These are phyloP conservation scores for Discostella stelligeroides DNA, from an alignment of 108 stramenopile genomes.

Conservation along the genomic window DNA sequence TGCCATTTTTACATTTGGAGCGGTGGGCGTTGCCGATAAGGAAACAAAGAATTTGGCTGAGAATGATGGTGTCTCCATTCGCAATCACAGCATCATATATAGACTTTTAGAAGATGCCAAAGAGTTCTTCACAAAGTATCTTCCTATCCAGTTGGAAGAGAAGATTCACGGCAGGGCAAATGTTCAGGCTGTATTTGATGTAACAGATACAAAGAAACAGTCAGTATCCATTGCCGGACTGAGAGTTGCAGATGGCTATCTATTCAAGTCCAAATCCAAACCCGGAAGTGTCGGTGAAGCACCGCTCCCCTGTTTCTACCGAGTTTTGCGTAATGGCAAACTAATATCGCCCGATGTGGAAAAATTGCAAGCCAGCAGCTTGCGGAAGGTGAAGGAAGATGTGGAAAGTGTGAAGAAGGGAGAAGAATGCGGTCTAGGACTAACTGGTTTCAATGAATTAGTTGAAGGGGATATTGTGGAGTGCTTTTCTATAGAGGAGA, in stretches of 20 bases:
- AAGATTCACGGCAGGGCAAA: slow-evolving; percentile 71
- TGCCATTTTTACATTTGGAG: slow-evolving; percentile 71
- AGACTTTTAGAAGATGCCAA: slow-evolving; percentile 80
- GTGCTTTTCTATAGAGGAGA: slow-evolving; percentile 78
- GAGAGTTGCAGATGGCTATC: slow-evolving; percentile 60
- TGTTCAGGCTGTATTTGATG: slow-evolving; percentile 76
- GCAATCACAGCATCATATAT: slow-evolving; percentile 76
- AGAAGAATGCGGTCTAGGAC: slow-evolving; percentile 81
- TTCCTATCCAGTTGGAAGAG: slow-evolving; percentile 54
- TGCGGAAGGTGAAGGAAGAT: slow-evolving; percentile 75
- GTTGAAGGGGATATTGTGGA: slow-evolving; percentile 78
- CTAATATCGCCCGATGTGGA: slow-evolving; percentile 58
- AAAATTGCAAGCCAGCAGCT: slow-evolving; percentile 57
- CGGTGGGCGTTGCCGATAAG: slow-evolving; percentile 62
- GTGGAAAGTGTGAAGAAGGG: slow-evolving; percentile 70
- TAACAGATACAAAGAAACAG: slow-evolving; percentile 59
- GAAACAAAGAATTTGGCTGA: slow-evolving; percentile 59
- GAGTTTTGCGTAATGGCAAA: slow-evolving; percentile 65
- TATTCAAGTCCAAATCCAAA: slow-evolving; percentile 60
- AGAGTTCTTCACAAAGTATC: slow-evolving; percentile 59
- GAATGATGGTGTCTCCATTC: slow-evolving; percentile 56
- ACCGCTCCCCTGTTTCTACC: slow-evolving; percentile 53
- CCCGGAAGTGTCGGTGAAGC: slow-evolving; percentile 8
- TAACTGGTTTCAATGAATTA: slow-evolving; percentile 67
- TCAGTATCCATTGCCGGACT: slow-evolving; percentile 72